These are phyloP conservation scores for Ailanthus altissimus DNA, from an alignment of 345 rosid genomes.

Conservation along the genomic window DNA sequence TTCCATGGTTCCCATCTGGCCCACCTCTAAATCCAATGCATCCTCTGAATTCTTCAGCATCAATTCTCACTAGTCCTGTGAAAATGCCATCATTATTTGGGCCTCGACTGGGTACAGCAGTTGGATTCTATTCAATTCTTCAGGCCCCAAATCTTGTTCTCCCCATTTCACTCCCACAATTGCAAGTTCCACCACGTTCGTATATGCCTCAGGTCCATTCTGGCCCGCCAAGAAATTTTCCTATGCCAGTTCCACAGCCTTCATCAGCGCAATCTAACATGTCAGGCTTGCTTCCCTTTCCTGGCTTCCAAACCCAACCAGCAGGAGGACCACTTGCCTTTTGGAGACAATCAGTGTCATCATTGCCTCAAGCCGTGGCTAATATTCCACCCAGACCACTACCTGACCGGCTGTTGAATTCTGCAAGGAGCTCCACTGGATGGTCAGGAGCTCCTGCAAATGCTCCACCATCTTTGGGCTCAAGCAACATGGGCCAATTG, in stretches of 20 bases:
- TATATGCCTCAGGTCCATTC: slow-evolving; percentile 38
- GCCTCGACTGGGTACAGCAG: slow-evolving; percentile 39
- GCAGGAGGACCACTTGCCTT: slow-evolving; percentile 39
- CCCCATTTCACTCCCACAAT: slow-evolving; percentile 31
- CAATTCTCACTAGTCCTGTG: slow-evolving; percentile 35
- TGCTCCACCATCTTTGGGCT: slow-evolving; percentile 23
- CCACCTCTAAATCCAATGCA: slow-evolving; percentile 36
- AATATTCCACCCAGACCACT: slow-evolving; percentile 38
- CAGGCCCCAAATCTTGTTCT: slow-evolving; percentile 42
- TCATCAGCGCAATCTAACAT: slow-evolving; percentile 35
- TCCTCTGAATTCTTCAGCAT: slow-evolving; percentile 40
- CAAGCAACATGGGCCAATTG: slow-evolving; percentile 43
- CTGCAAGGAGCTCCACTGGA: slow-evolving; percentile 38
- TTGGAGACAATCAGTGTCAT: slow-evolving; percentile 39
- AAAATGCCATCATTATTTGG: slow-evolving; percentile 45
- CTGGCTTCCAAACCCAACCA: slow-evolving; percentile 47
- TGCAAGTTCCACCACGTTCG: slow-evolving; percentile 35
- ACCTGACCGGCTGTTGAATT: slow-evolving; percentile 31
- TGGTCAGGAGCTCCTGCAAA: slow-evolving; percentile 35
- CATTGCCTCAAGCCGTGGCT: slow-evolving; percentile 40
- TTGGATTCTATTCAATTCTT: slow-evolving; percentile 40
- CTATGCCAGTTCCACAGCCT: slow-evolving; percentile 41
- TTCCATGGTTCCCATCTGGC: slow-evolving; percentile 42
- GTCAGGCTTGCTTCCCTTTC: slow-evolving; percentile 31
- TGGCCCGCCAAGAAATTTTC: slow-evolving; percentile 43